Evolutionary conservation across 2,329 filamentous ascomycete genomes (phyloP).

Genomic region (Beauveria sp.): DNA sequence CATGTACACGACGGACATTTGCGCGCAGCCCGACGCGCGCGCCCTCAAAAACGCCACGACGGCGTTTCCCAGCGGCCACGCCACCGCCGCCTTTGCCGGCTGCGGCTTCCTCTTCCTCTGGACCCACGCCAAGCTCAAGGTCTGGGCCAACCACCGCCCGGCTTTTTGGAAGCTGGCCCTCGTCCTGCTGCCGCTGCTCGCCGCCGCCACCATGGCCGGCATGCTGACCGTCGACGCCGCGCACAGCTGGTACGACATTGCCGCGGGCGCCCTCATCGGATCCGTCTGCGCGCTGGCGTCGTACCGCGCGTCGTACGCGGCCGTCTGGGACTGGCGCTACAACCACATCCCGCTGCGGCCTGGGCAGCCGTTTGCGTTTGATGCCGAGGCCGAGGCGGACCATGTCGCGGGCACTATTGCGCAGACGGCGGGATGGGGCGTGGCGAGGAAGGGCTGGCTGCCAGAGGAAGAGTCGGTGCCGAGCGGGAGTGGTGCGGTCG

Average conservation of each 20-base stretch:
- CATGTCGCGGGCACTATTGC: constrained; percentile 10
- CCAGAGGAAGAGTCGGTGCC: not conserved
- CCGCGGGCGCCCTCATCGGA: constrained; percentile 58
- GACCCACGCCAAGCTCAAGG: constrained; percentile 65
- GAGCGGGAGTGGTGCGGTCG: not conserved
- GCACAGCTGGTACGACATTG: constrained; percentile 64
- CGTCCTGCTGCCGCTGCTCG: constrained; percentile 51
- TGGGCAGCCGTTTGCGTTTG: constrained; percentile 25
- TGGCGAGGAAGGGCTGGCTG: constrained; percentile 12
- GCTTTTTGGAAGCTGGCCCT: constrained; percentile 59
- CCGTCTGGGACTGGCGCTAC: constrained; percentile 61
- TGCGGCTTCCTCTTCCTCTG: constrained; percentile 60
- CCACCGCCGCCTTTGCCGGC: constrained; percentile 56
- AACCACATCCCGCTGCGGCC: constrained; percentile 57
- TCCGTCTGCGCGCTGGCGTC: constrained; percentile 52
- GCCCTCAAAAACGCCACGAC: constrained; percentile 55
- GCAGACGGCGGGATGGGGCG: constrained; percentile 14
- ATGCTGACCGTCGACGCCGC: constrained; percentile 56
- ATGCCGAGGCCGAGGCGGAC: constrained; percentile 3
- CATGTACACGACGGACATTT: constrained; percentile 58
- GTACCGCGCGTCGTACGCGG: constrained; percentile 60
- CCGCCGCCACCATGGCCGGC: constrained; percentile 51
- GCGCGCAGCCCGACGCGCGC: constrained; percentile 44
- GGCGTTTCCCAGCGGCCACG: constrained; percentile 62
- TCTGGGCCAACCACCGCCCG: constrained; percentile 59